Evolutionary conservation across 495 filamentous ascomycete species (phyloP), one percentile per base, ranked within the genome.

Genomic region (Xylaria palmicola): DNA sequence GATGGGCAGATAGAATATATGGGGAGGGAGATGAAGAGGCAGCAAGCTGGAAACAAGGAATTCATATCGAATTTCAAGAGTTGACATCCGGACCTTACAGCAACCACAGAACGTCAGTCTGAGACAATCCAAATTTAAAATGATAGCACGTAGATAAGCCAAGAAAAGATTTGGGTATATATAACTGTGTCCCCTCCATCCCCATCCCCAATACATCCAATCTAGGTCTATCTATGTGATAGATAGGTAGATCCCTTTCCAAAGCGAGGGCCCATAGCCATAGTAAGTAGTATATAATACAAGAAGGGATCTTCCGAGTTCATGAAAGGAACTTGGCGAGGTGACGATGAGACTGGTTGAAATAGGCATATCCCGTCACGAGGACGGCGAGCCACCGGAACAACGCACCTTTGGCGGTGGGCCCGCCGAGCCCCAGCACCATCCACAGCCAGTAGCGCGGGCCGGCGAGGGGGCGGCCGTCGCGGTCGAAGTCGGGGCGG

Each of bases 401-500:
- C 32, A 83, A 74, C 72, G 73, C 78, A 75, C 77, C 76, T 76
- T 79, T 80, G 39, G 63, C 72, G 53, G 70, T 67, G 30, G 72
- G 71, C 15, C 73, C 74, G 13, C 82, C 83, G 44, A 85, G 70
- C 6, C 77, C 73, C 5, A 79, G 57, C 3, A 84, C 8, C 44
- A 82, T 61, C 60, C 66, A 49, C 6, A 74, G 6, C 81, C 81
- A 83, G 66, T 83, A 83, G 51, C 64, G 63, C 0, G 75, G 36
- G 6, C 81, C 76, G 59, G 75, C 79, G 54, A 86, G 62, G 63
- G 83, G 83, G 6, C 72, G 72, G 36, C 93, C 92, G 60, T 86
- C 77, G 43, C 93, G 86, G 76, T 96, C 91, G 74, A 97, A 97
- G 75, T 93, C 83, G 39, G 92, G 92, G 66, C 82, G 85, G 61